Percentiles rank a stretch among this genome's conserved stretches.
Conservation (phyloP, 441 rosid species). For the Populus hybrid region DNA sequence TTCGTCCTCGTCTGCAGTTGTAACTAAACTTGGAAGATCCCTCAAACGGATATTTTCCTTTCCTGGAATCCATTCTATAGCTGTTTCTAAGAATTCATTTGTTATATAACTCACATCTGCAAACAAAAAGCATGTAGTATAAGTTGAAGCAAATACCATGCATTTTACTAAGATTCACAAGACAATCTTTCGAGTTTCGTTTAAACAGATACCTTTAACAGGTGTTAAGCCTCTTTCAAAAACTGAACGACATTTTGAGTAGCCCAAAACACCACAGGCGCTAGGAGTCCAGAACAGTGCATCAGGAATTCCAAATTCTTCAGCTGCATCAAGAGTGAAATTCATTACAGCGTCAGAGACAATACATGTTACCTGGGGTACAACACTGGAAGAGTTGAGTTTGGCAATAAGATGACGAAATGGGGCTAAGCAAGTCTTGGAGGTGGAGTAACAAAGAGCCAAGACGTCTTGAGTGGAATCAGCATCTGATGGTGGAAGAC, state of each 20-base stretch:
- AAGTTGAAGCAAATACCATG: no score
- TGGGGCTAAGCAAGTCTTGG: background rate
- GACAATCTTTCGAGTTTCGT: no score
- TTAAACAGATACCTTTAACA: constrained; percentile 4
- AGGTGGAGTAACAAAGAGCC: background rate
- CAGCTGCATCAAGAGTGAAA: constrained; percentile 9
- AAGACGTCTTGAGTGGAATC: constrained; percentile 26
- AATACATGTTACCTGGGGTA: constrained; percentile 5
- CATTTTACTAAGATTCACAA: no score
- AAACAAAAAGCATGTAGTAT: background rate
- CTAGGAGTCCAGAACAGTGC: background rate
- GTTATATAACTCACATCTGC: constrained; percentile 36
- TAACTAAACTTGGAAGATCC: constrained; percentile 43
- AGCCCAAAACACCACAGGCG: constrained; percentile 9
- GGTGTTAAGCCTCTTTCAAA: constrained; percentile 1
- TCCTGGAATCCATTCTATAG: constrained; percentile 39
- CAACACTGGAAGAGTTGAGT: background rate
- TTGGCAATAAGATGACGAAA: background rate
- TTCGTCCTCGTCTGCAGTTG: constrained; percentile 32
- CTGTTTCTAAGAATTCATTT: constrained; percentile 38
- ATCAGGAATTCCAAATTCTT: constrained; percentile 3
- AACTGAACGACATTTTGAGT: background rate
- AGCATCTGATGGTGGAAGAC: constrained; percentile 24
- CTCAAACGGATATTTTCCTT: constrained; percentile 31
- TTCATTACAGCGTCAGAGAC: constrained; percentile 8